Evolutionary conservation across 1,284 basidiomycete species (phyloP), one percentile per base, ranked within the genome.

Genomic region (Schizophyllum commune): DNA sequence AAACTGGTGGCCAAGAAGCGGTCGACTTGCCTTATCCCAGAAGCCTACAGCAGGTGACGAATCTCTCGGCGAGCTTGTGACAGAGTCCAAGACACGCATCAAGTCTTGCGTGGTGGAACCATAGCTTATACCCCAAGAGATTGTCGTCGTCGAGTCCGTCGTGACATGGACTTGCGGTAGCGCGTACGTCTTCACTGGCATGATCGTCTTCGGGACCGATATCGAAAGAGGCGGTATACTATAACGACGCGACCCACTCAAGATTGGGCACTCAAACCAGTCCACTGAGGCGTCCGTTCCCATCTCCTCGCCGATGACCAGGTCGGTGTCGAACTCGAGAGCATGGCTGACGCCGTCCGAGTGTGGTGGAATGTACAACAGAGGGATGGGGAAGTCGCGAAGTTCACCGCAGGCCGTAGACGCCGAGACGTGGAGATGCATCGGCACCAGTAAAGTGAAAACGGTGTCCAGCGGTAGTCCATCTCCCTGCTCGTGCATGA

Each of bases 121-220:
- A 66, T 96, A 92, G 64, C 94, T 96, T 60, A 94, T 85, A 32
- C 93, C 92, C 96, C 96, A 98, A 5, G 89, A 85, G 61, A 98
- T 82, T 58, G 88, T 84, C 0, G 93, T 92, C 5, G 89, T 82
- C 33, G 79, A 80, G 9, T 82, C 77, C 0, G 90, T 85, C 21
- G 79, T 76, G 33, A 96, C 81, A 21, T 82, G 80, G 66, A 98
- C 80, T 32, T 77, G 75, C 4, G 95, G 91, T 54, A 84, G 82
- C 2, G 93, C 92, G 70, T 96, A 98, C 21, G 88, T 91, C 74
- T 98, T 98, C 68, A 96, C 89, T 0, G 96, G 91, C 91, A 96
- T 96, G 61, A 95, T 89, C 0, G 94, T 95, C 73, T 96, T 98
- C 0, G 94, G 94, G 33, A 98, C 82, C 51, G 79, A 71, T 21